phyloP scores from a whole-genome alignment of 1,284 basidiomycete species.

The Violaceomyces palustris region DNA sequence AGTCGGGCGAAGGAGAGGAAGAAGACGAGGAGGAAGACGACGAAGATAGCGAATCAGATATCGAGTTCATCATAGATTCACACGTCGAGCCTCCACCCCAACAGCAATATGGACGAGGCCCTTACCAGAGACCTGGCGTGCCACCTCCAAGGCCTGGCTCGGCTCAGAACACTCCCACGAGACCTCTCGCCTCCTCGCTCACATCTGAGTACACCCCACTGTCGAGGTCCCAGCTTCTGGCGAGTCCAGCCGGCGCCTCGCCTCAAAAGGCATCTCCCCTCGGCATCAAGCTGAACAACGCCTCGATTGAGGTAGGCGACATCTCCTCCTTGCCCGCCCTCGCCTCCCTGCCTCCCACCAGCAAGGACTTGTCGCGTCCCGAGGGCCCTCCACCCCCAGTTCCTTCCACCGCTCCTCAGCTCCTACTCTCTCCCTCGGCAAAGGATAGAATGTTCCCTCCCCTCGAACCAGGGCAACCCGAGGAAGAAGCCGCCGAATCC shows the following conservation, averaged over 20 bases:
- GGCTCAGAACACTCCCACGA: constrained; percentile 18
- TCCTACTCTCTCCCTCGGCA: constrained; percentile 30
- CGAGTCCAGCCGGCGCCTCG: constrained; percentile 15
- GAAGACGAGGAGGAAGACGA: constrained; percentile 51
- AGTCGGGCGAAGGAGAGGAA: constrained; percentile 35
- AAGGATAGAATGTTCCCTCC: constrained; percentile 43
- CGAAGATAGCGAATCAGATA: constrained; percentile 54
- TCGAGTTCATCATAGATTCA: constrained; percentile 54
- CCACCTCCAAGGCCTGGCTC: constrained; percentile 9
- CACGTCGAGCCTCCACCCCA: constrained; percentile 24
- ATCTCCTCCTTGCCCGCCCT: neutral
- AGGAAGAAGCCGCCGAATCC: constrained; percentile 47
- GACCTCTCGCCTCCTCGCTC: constrained; percentile 60
- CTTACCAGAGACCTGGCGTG: constrained; percentile 10
- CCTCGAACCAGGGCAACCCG: constrained; percentile 46
- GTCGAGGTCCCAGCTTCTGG: constrained; percentile 60
- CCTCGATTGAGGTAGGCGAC: too few relatives aligned
- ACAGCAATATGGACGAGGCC: too few relatives aligned
- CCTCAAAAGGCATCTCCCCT: constrained; percentile 3
- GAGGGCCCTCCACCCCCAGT: constrained; percentile 47
- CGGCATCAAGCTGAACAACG: too few relatives aligned
- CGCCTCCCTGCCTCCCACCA: neutral
- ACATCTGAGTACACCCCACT: constrained; percentile 86
- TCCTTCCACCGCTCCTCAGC: constrained; percentile 31
- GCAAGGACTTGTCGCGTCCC: constrained; percentile 1